phyloP scores from a whole-genome alignment of 768 basidiomycete species.

The Amanita rubescens region DNA sequence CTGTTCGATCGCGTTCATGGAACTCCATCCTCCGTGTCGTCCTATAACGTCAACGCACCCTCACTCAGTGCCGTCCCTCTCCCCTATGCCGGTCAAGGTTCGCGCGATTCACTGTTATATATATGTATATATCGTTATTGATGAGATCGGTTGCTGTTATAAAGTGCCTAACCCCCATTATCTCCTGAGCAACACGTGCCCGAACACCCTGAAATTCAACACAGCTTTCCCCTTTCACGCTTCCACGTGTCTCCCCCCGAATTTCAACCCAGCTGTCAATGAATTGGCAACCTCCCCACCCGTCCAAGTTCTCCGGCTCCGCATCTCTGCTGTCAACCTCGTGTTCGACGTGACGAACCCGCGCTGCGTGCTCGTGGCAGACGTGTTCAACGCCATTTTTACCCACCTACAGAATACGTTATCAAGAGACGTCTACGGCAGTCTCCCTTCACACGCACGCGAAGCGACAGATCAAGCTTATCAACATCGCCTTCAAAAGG shows the following conservation, averaged over 20 bases:
- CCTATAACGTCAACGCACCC: slow-evolving; percentile 1
- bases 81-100: slow-evolving; percentile 1
- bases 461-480: slow-evolving; percentile 4
- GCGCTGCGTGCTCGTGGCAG: not conserved
- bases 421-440: slow-evolving; percentile 6
- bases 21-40: slow-evolving; percentile 3
- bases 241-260: not conserved
- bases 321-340: slow-evolving; percentile 1
- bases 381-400: not conserved
- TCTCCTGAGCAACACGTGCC: not conserved
- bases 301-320: not conserved
- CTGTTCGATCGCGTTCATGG: slow-evolving; percentile 3
- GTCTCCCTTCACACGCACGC: not conserved
- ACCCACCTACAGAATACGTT: not conserved
- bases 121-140: no score
- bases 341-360: slow-evolving; percentile 6
- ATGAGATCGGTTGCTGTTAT: no score
- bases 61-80: slow-evolving; percentile 2
- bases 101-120: not conserved
- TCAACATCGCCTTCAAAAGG: not conserved
- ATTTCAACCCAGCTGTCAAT: not conserved
- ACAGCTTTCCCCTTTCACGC: not conserved
- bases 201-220: not conserved
- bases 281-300: not conserved
- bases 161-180: not conserved